Evolutionary conservation across 108 stramenopile genomes (phyloP).

Genomic region (Nitzschia sp.): DNA sequence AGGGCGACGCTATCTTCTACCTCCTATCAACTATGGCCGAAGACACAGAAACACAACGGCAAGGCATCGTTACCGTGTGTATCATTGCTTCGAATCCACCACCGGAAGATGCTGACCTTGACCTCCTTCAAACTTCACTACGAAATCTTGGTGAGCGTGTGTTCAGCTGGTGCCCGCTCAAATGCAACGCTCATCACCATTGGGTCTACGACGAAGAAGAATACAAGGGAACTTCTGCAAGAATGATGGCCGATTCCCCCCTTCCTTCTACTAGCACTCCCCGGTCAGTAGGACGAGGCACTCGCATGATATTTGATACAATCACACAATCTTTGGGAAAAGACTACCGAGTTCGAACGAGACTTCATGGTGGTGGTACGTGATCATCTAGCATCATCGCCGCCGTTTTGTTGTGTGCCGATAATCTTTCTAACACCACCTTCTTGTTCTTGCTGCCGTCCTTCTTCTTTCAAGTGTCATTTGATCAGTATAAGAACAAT

Average conservation of each 20-base stretch:
- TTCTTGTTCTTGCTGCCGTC: not conserved
- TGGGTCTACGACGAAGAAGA: not conserved
- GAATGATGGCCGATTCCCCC: not conserved
- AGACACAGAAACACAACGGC: conserved; percentile 12
- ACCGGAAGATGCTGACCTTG: not conserved
- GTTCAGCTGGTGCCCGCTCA: not conserved
- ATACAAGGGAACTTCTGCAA: not conserved
- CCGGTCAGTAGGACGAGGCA: not conserved
- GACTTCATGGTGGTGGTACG: not conserved
- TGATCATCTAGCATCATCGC: not conserved
- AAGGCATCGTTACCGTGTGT: not conserved
- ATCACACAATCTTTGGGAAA: not conserved
- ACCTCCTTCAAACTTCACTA: not conserved
- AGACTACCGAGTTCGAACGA: not conserved
- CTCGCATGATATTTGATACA: not conserved
- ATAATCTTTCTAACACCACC: not conserved
- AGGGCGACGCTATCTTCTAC: conserved; percentile 7
- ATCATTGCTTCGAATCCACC: not conserved
- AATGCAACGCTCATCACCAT: not conserved
- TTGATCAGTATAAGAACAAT: not conserved
- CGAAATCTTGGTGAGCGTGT: not conserved
- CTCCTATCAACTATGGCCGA: not conserved
- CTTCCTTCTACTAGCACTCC: not conserved
- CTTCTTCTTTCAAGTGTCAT: too few relatives aligned
- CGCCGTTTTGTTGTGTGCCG: not conserved